Conservation (phyloP, 1,284 basidiomycete genomes). For the Thelephora terrestris region DNA sequence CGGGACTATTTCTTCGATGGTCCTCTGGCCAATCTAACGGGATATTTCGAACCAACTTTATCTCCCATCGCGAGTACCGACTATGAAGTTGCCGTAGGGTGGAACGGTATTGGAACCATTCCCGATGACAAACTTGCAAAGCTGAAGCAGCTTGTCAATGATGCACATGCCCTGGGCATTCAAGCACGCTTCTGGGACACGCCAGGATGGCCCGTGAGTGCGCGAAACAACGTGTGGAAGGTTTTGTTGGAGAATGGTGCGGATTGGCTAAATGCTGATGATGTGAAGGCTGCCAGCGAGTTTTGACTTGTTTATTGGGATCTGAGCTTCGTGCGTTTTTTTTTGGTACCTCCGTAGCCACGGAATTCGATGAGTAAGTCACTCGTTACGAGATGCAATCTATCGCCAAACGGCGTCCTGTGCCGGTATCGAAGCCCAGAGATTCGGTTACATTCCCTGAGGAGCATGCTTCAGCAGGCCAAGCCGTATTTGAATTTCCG, state of each 20-base stretch:
- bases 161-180: constrained; percentile 36
- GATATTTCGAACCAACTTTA: constrained; percentile 33
- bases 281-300: constrained; percentile 33
- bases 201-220: constrained; percentile 37
- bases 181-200: constrained; percentile 44
- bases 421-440: background rate
- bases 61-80: constrained; percentile 43
- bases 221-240: constrained; percentile 34
- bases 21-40: constrained; percentile 33
- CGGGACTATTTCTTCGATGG: constrained; percentile 47
- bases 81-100: constrained; percentile 35
- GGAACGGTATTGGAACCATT: constrained; percentile 36
- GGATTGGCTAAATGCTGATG: constrained; percentile 47
- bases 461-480: no score
- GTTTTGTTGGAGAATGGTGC: constrained; percentile 32
- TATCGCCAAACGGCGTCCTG: background rate
- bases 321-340: no score
- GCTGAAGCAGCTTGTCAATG: constrained; percentile 29
- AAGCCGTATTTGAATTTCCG: no score
- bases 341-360: background rate
- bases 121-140: constrained; percentile 27
- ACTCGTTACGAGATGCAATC: background rate
- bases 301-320: constrained; percentile 19
- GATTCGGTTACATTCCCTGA: background rate
- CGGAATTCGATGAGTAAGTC: background rate